Evolutionary conservation across 805 yeast species (phyloP).

Genomic region (Candida caryicola): DNA sequence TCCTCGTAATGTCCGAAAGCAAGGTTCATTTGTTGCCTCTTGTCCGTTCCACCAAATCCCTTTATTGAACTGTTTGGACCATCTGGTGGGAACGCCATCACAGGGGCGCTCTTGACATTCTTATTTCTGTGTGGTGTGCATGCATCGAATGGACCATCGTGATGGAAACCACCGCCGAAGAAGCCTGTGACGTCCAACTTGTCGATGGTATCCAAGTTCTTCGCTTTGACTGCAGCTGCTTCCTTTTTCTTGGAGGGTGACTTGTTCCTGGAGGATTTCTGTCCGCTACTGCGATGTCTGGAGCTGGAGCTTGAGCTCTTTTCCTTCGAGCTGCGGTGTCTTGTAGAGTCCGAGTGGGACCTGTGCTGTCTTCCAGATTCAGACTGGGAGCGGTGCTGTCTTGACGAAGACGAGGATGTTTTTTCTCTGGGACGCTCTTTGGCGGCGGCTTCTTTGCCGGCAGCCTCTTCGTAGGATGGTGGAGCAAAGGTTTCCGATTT

Average conservation of each 20-base stretch:
- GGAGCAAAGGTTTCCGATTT: constrained; percentile 37
- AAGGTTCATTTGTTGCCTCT: constrained; percentile 56
- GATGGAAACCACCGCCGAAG: constrained; percentile 93
- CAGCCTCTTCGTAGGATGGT: constrained; percentile 70
- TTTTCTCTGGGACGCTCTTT: constrained; percentile 58
- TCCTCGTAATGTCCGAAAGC: constrained; percentile 72
- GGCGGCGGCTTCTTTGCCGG: constrained; percentile 44
- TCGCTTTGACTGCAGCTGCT: constrained; percentile 45
- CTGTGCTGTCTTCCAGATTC: constrained; percentile 10
- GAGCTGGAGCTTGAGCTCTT: constrained; percentile 10
- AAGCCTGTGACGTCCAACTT: constrained; percentile 93
- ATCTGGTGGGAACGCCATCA: constrained; percentile 90
- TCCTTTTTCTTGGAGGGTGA: constrained; percentile 44
- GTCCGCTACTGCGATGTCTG: constrained; percentile 11
- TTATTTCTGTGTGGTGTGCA: constrained; percentile 95
- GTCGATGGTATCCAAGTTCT: constrained; percentile 90
- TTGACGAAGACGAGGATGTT: constrained; percentile 16
- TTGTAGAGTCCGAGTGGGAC: constrained; percentile 12
- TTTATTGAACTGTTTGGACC: constrained; percentile 88
- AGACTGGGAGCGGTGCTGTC: constrained; percentile 22
- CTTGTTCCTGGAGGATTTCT: constrained; percentile 17
- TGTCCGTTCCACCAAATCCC: constrained; percentile 57
- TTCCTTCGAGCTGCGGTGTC: constrained; percentile 11
- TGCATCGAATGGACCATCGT: constrained; percentile 98
- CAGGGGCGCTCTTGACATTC: constrained; percentile 75